Conservation (phyloP, 768 basidiomycete species). For the Pisolithus albus region DNA sequence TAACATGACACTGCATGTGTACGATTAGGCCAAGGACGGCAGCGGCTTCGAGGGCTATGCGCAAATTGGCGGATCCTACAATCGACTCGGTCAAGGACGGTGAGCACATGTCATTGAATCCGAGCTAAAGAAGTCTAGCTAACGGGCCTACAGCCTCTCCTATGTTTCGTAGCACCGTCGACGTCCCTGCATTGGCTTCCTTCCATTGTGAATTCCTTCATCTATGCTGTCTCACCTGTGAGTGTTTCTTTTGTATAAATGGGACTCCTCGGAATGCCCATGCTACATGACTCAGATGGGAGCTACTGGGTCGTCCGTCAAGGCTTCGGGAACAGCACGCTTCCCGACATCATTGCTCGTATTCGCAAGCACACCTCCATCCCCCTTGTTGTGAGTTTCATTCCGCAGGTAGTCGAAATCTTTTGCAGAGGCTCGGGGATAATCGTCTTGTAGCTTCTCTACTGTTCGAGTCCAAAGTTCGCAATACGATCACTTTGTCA, state of each 20-base stretch:
- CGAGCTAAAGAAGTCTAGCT: not conserved
- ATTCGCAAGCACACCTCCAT: conserved; percentile 72
- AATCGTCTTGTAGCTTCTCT: conserved; percentile 7
- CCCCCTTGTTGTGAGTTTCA: conserved; percentile 90
- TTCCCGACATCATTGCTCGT: conserved; percentile 79
- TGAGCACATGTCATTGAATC: not conserved
- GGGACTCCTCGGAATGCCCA: not conserved
- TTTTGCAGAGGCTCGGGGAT: conserved; percentile 66
- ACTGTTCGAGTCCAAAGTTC: not conserved
- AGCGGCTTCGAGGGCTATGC: too few species aligned
- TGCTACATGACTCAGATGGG: conserved; percentile 65
- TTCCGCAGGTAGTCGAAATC: conserved; percentile 51
- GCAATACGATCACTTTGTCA: not conserved
- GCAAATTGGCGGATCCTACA: too few species aligned
- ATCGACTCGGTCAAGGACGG: too few species aligned
- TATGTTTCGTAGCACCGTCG: conserved; percentile 95
- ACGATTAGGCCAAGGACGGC: too few species aligned
- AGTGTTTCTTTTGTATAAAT: conserved; percentile 3
- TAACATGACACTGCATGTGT: too few species aligned
- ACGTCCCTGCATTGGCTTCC: conserved; percentile 82
- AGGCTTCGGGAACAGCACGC: conserved; percentile 60
- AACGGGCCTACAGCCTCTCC: conserved; percentile 53
- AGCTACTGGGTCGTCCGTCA: conserved; percentile 86
- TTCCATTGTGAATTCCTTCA: conserved; percentile 93
- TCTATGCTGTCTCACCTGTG: conserved; percentile 97